A percentile compares a stretch with the other conserved stretches of the same genome.
These are phyloP conservation scores for Hyphochytrium catenoides DNA, from an alignment of 352 stramenopile genomes.

Conservation along the genomic window DNA sequence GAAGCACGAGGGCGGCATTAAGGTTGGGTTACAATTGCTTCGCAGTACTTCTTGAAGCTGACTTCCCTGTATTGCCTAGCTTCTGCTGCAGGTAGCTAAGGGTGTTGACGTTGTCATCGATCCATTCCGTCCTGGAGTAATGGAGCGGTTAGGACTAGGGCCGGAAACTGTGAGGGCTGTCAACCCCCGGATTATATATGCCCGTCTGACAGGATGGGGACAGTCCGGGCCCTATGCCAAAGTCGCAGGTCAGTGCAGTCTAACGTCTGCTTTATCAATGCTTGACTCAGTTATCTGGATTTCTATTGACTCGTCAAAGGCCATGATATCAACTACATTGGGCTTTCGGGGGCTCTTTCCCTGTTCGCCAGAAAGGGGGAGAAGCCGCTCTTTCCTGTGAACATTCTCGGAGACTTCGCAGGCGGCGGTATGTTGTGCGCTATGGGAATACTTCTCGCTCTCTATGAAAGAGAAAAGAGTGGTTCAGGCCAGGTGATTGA, in stretches of 20 bases:
- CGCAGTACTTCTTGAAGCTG: neutral
- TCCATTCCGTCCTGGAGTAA: slow-evolving; percentile 58
- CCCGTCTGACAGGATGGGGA: slow-evolving; percentile 49
- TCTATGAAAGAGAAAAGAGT: slow-evolving; percentile 8
- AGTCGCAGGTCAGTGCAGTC: too few relatives aligned
- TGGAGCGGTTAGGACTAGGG: slow-evolving; percentile 60
- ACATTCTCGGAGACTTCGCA: slow-evolving; percentile 13
- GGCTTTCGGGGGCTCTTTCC: slow-evolving; percentile 9
- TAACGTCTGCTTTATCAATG: too few relatives aligned
- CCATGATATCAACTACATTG: slow-evolving; percentile 15
- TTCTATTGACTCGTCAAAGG: too few relatives aligned
- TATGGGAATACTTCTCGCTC: slow-evolving; percentile 10
- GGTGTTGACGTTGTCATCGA: slow-evolving; percentile 61
- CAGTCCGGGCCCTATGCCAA: slow-evolving; percentile 57
- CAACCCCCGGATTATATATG: slow-evolving; percentile 57
- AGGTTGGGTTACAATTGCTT: too few relatives aligned
- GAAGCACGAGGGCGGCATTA: slow-evolving; percentile 26
- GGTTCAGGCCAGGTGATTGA: slow-evolving; percentile 12
- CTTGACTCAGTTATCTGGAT: too few relatives aligned
- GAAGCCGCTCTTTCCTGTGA: slow-evolving; percentile 8
- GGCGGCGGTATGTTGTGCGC: slow-evolving; percentile 11
- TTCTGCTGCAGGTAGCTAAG: slow-evolving; percentile 27
- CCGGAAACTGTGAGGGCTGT: slow-evolving; percentile 31
- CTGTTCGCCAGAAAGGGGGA: slow-evolving; percentile 4
- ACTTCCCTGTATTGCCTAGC: too few relatives aligned